These are phyloP conservation scores for Xylariaceae sp. DNA, from an alignment of 2,329 filamentous ascomycete genomes.

Conservation along the genomic window DNA sequence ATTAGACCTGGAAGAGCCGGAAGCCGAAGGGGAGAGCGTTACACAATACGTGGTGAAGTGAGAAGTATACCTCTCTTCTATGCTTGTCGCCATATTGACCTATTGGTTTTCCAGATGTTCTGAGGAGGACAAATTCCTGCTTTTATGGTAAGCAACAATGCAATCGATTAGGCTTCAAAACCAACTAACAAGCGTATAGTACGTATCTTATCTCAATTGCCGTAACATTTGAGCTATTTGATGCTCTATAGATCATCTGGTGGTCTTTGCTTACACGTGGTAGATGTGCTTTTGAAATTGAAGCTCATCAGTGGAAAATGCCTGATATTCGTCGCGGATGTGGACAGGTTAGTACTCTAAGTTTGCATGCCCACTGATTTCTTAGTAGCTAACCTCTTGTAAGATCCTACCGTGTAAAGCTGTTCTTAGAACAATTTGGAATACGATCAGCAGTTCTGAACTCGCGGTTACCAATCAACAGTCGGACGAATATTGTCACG, in stretches of 20 bases:
- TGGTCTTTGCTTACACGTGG: not conserved
- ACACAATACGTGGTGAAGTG: slow-evolving; percentile 84
- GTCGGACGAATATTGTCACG: slow-evolving; percentile 87
- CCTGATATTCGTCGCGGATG: slow-evolving; percentile 64
- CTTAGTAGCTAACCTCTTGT: not conserved
- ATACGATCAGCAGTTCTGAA: slow-evolving; percentile 76
- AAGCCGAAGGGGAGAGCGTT: slow-evolving; percentile 70
- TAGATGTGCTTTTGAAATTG: slow-evolving; percentile 85
- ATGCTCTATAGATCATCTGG: not conserved
- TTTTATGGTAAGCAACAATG: slow-evolving; percentile 52
- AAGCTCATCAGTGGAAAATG: slow-evolving; percentile 91
- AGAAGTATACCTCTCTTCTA: too few relatives aligned
- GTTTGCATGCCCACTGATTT: not conserved
- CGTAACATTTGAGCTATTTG: too few relatives aligned
- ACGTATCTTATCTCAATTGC: not conserved
- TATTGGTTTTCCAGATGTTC: slow-evolving; percentile 55
- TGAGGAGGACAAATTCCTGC: slow-evolving; percentile 96
- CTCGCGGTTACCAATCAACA: slow-evolving; percentile 90
- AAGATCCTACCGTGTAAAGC: not conserved
- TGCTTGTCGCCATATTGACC: not conserved
- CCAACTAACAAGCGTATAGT: not conserved
- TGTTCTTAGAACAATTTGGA: slow-evolving; percentile 95
- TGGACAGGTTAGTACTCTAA: slow-evolving; percentile 42
- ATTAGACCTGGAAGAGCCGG: slow-evolving; percentile 77
- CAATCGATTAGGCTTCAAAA: not conserved